These are phyloP conservation scores for Hordeum vulgare DNA, from an alignment of 176 grass and related monocot species.

Conservation along the genomic window MorexV3_pseudomolecules_assembly NC_058519.1:603540629-603541128, in stretches of 20 bases:
- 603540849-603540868: background rate
- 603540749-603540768: slow-evolving; percentile 8
- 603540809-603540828: background rate
- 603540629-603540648: background rate
- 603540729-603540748: background rate
- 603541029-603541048: background rate
- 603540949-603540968: background rate
- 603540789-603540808: background rate
- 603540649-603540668: background rate
- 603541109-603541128: background rate
- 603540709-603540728: background rate
- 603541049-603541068: background rate
- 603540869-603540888: background rate
- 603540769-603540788: background rate
- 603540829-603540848: background rate
- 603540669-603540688: slow-evolving; percentile 6
- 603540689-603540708: background rate
- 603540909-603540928: background rate
- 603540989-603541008: background rate
- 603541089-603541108: background rate
- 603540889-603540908: background rate
- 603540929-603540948: background rate
- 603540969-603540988: background rate
- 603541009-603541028: background rate
- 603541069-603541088: background rate